A percentile compares a stretch with the other conserved stretches of the same genome.
Evolutionary conservation across 1,284 basidiomycete genomes (phyloP).

Genomic region (Kwoniella shivajii): DNA sequence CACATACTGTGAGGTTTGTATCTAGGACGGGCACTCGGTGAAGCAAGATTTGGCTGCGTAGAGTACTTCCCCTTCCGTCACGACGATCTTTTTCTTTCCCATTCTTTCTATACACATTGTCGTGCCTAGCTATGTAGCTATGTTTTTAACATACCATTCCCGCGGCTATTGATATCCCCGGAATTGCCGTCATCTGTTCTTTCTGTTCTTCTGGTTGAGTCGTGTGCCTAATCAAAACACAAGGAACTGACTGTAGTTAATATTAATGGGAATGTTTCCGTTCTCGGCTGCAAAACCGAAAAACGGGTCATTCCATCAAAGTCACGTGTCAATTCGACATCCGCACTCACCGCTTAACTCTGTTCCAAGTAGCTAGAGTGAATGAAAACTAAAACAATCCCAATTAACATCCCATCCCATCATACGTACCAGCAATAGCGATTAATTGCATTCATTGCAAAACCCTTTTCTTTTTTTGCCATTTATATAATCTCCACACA

Average conservation of each 20-base stretch:
- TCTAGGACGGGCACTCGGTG: no score
- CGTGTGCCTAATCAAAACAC: no score
- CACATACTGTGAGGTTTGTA: no score
- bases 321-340: background rate
- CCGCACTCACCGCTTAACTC: background rate
- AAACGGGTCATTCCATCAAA: background rate
- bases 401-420: background rate
- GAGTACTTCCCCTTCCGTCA: background rate
- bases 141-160: background rate
- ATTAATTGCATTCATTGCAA: background rate
- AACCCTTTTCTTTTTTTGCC: background rate
- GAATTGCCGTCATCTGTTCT: background rate
- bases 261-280: no score
- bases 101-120: no score
- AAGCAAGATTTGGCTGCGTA: no score
- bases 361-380: background rate
- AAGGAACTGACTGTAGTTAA: no score
- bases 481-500: background rate
- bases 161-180: background rate
- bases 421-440: background rate
- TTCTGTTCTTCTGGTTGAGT: no score
- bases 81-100: background rate
- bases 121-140: background rate
- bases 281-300: constrained; percentile 1
- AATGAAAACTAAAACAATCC: background rate